Evolutionary conservation across 2,329 filamentous ascomycete genomes (phyloP).

Genomic region (Xylaria sp.): DNA sequence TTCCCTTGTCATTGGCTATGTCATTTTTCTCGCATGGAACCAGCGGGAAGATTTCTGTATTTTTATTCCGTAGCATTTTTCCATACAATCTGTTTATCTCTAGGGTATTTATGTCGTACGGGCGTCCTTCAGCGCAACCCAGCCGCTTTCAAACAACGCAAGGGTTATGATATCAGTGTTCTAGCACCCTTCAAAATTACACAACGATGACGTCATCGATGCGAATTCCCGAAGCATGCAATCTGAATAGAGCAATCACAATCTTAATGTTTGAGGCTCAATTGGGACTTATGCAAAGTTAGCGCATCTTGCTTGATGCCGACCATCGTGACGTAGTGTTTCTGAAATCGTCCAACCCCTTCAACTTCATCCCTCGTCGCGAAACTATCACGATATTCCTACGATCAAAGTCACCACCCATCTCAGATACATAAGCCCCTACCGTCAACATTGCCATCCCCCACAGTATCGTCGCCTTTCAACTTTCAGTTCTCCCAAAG

Average conservation of each 20-base stretch:
- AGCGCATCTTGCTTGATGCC: constrained; percentile 2
- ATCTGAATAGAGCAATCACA: neutral
- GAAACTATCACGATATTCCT: neutral
- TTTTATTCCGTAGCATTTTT: neutral
- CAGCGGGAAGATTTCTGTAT: constrained; percentile 3
- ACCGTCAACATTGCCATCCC: neutral
- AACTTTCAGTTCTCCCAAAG: neutral
- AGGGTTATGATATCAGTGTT: neutral
- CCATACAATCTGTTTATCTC: neutral
- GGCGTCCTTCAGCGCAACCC: neutral
- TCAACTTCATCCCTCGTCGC: neutral
- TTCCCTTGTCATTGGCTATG: neutral
- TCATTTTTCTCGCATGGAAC: neutral
- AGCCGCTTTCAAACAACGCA: neutral
- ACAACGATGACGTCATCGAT: constrained; percentile 29
- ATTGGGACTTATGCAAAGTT: neutral
- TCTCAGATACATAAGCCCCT: neutral
- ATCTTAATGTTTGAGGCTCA: constrained; percentile 11
- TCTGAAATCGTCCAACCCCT: constrained; percentile 5
- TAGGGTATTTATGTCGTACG: neutral
- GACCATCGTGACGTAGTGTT: constrained; percentile 32
- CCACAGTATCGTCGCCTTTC: neutral
- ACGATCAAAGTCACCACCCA: neutral
- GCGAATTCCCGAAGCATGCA: neutral
- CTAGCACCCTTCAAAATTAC: constrained; percentile 3